Percentiles rank a stretch among this genome's conserved stretches.
These are phyloP conservation scores for Corymbia citriodora DNA, from an alignment of 441 rosid genomes.

Conservation along the genomic window DNA sequence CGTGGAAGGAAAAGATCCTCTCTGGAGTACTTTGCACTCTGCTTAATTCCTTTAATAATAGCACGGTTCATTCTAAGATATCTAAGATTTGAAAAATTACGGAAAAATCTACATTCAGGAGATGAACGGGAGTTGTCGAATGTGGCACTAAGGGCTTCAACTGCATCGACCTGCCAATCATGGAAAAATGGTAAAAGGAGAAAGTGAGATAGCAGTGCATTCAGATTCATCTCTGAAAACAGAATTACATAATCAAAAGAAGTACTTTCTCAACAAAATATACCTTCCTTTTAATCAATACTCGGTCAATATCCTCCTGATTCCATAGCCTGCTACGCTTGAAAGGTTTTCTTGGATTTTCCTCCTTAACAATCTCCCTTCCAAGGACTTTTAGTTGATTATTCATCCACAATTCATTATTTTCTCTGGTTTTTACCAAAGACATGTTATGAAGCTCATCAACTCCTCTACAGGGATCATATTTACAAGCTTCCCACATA, in stretches of 20 bases:
- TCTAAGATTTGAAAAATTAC: neutral
- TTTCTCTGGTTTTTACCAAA: neutral
- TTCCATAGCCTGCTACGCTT: neutral
- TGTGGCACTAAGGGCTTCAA: neutral
- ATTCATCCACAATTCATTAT: neutral
- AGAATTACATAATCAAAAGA: neutral
- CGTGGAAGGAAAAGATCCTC: neutral
- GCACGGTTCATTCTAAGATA: neutral
- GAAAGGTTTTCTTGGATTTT: neutral
- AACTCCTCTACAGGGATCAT: neutral
- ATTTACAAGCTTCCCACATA: neutral
- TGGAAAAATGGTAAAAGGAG: too few relatives aligned
- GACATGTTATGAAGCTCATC: neutral
- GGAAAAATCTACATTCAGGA: neutral
- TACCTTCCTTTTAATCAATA: neutral
- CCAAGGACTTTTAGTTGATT: neutral
- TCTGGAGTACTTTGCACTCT: neutral
- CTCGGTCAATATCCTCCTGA: neutral
- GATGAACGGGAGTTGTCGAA: neutral
- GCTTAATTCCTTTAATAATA: neutral
- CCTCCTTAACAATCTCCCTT: neutral
- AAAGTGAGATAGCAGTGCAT: neutral
- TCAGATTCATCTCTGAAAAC: neutral
- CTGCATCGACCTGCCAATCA: neutral
- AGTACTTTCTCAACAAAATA: neutral